Evolutionary conservation across 192 early-diverging fungal species (phyloP), one percentile per base, ranked within the genome.

Genomic region (Coemansia sp.): DNA sequence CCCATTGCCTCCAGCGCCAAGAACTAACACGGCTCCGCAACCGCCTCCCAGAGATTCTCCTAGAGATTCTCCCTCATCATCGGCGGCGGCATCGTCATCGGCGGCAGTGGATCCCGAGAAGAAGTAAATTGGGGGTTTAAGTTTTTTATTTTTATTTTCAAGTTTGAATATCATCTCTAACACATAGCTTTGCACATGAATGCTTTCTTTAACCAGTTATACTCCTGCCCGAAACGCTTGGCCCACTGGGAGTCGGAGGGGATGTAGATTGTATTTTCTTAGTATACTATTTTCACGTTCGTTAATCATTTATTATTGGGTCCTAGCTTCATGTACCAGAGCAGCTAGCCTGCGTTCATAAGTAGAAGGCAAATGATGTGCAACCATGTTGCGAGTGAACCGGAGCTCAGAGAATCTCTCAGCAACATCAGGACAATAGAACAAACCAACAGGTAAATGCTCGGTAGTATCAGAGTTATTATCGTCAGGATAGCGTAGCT

Each of bases 371-470:
- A 84, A 74, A 58, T 95, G 93, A 60, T 95, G 92, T 3, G 87
- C 77, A 64, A 95, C 88, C 93, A 95, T 93, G 35, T 85, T 89
- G 44, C 87, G 74, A 2, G 91, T 89, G 77, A 95, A 95, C 16
- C 88, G 84, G 32, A 95, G 84, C 63, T 95, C 93, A 3, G 87
- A 88, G 66, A 95, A 93, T 39, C 91, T 84, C 64, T 87, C 85
- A 53, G 91, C 84, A 28, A 95, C 91, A 70, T 95, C 91, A 28
- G 92, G 91, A 19, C 88, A 89, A 38, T 82, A 78, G 62, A 87
- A 87, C 63, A 95, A 66, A 64, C 85, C 87, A 1, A 85, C 72
- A 9, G 70, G 77, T 39, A 78, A 30, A 6, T 72, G 66, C 49
- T 64, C 74, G 1, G 23, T 13, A 35, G 32, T 0, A 37, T 44